Base-by-base conservation (phyloP, 2,329 filamentous ascomycete species). In the Cyclaneusma minus region DNA sequence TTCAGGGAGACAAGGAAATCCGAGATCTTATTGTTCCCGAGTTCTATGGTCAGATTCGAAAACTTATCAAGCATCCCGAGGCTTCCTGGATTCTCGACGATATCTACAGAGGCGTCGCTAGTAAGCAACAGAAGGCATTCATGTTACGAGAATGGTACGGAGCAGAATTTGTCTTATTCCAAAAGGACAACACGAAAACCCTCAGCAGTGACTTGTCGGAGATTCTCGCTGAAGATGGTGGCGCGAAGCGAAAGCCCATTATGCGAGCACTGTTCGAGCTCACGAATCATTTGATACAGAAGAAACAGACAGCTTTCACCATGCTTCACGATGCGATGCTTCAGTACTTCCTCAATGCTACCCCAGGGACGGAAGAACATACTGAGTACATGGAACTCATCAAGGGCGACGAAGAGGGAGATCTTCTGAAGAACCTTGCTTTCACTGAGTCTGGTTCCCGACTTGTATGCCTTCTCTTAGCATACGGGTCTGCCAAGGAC, bases 261-360 rank as follows among this genome's bases (percentile, higher is more conserved):
- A 80, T 95, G 74, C 77, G 77, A 47, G 79, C 80, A 45, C 61
- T 95, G 29, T 66, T 76, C 37, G 78, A 82, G 39, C 68, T 93
- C 55, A 89, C 92, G 60, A 93, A 94, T 53, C 72, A 78, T 35
- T 67, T 98, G 21, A 68, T 95, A 24, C 85, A 98, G 55, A 98
- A 98, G 68, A 89, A 89, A 56, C 75, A 89, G 56, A 91, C 83
- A 1, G 87, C 83, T 7, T 95, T 98, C 55, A 95, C 87, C 3
- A 91, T 98, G 67, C 68, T 98, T 12, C 91, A 98, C 52, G 89
- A 95, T 44, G 89, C 89, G 25, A 93, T 98, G 85, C 62, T 94
- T 32, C 87, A 98, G 49, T 98, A 94, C 54, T 94, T 87, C 54
- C 57, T 83, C 28, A 87, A 79, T 42, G 71, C 75, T 24, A 75